Percentiles rank a stretch among this genome's conserved stretches.
Conservation (phyloP, 2,329 filamentous ascomycete species). For the Ophioceras dolichostomum region DNA sequence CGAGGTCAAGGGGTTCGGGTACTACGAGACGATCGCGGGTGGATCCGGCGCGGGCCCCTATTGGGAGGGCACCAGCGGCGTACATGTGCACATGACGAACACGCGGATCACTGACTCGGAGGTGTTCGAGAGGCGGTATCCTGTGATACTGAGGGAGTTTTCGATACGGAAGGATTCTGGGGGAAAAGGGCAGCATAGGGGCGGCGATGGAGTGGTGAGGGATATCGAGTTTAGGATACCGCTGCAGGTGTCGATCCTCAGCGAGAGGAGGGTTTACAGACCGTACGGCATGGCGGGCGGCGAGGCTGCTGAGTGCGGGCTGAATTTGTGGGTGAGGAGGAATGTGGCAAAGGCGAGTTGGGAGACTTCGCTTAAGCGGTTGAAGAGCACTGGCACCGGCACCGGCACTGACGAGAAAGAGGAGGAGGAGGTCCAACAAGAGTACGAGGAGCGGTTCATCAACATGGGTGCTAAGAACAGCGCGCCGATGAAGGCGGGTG, state of each 20-base stretch:
- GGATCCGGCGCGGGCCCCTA: constrained; percentile 18
- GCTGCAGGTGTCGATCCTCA: constrained; percentile 21
- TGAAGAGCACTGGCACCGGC: neutral
- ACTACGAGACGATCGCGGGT: constrained; percentile 20
- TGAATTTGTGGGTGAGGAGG: constrained; percentile 9
- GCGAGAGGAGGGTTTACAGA: constrained; percentile 19
- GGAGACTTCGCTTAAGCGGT: constrained; percentile 4
- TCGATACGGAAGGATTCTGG: constrained; percentile 16
- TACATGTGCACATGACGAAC: constrained; percentile 19
- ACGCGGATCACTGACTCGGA: constrained; percentile 19
- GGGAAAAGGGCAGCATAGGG: constrained; percentile 16
- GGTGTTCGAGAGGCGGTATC: constrained; percentile 21
- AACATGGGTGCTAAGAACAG: constrained; percentile 73
- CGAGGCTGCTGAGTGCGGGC: constrained; percentile 8
- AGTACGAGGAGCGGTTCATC: constrained; percentile 49
- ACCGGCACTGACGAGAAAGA: constrained; percentile 6
- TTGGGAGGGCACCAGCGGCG: constrained; percentile 16
- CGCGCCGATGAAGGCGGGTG: constrained; percentile 62
- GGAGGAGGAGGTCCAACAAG: constrained; percentile 18
- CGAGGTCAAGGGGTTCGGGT: constrained; percentile 15
- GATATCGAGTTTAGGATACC: constrained; percentile 21
- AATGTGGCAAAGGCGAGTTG: constrained; percentile 4
- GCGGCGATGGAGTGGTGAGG: constrained; percentile 20
- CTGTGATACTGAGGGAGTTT: constrained; percentile 19
- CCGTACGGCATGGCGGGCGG: constrained; percentile 23